A percentile compares a stretch with the other conserved stretches of the same genome.
These are phyloP conservation scores for Cutaneotrichosporon cyanovorans DNA, from an alignment of 1,284 basidiomycete species.

Conservation along the genomic window DNA sequence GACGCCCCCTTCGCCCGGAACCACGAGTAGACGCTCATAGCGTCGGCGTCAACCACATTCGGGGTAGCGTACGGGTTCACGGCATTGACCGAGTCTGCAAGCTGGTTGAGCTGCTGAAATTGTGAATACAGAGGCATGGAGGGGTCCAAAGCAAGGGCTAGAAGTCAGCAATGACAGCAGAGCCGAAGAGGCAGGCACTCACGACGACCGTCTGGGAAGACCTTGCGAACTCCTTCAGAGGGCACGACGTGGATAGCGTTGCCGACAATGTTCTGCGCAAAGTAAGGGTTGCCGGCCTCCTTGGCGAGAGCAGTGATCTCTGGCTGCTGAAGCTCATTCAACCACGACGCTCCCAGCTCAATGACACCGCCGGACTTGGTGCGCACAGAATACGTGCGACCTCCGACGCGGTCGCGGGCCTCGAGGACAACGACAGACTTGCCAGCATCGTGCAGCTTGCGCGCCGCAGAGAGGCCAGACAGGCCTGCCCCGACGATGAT, in stretches of 20 bases:
- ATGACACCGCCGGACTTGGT: conserved; percentile 6
- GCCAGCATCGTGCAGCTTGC: conserved; percentile 11
- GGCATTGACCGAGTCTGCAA: conserved; percentile 4
- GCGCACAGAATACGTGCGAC: conserved; percentile 5
- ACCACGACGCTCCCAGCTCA: conserved; percentile 13
- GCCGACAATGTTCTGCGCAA: conserved; percentile 5
- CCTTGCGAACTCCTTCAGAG: too few species aligned
- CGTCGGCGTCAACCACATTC: conserved; percentile 1
- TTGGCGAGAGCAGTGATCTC: conserved; percentile 3
- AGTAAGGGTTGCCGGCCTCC: conserved; percentile 7
- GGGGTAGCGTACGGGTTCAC: conserved; percentile 2
- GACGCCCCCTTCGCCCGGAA: not conserved
- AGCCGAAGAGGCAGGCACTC: too few species aligned
- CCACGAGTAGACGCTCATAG: conserved; percentile 1
- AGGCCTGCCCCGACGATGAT: conserved; percentile 16
- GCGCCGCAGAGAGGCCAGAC: conserved; percentile 10
- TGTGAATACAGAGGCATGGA: not conserved
- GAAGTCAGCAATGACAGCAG: too few species aligned
- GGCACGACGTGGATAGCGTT: too few species aligned
- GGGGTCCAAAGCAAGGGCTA: too few species aligned
- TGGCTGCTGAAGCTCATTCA: conserved; percentile 14
- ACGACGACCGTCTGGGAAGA: too few species aligned
- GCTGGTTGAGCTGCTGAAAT: not conserved
- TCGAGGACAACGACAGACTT: conserved; percentile 13
- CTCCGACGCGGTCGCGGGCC: conserved; percentile 14